Evolutionary conservation across 129 eudicot species (phyloP).

Genomic region (Lactuca saligna): DNA sequence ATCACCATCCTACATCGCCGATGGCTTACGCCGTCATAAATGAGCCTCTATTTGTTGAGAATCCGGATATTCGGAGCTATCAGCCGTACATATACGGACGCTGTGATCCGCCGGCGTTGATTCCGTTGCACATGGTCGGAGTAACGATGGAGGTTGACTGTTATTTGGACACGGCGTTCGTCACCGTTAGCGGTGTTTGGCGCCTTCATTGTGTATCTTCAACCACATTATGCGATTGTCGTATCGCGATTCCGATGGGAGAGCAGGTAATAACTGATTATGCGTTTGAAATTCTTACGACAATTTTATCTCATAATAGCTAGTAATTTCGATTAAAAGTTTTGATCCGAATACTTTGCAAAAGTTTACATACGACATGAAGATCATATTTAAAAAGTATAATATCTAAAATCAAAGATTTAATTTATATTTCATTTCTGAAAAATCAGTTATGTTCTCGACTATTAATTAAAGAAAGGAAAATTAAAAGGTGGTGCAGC

Average conservation of each 20-base stretch:
- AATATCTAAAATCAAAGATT: neutral
- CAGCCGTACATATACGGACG: slow-evolving; percentile 94
- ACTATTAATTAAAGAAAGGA: slow-evolving; percentile 1
- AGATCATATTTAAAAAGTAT: no score
- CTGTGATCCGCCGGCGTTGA: slow-evolving; percentile 89
- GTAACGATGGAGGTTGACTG: slow-evolving; percentile 69
- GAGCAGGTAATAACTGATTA: slow-evolving; percentile 56
- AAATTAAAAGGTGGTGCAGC: neutral
- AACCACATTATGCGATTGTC: slow-evolving; percentile 54
- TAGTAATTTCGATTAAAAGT: no score
- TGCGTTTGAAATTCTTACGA: neutral
- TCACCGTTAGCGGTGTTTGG: slow-evolving; percentile 68
- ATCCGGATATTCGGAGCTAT: slow-evolving; percentile 91
- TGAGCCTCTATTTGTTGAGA: slow-evolving; percentile 74
- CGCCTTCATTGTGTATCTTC: slow-evolving; percentile 73
- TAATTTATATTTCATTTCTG: neutral
- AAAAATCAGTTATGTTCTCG: neutral
- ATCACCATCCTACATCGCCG: slow-evolving; percentile 57
- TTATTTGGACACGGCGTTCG: slow-evolving; percentile 70
- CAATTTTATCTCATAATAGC: neutral
- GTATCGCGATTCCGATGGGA: slow-evolving; percentile 80
- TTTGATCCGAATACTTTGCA: neutral
- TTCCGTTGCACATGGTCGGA: slow-evolving; percentile 78
- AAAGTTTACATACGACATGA: neutral
- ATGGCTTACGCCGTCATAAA: slow-evolving; percentile 79